phyloP scores from a whole-genome alignment of 2,329 filamentous ascomycete genomes.

The Achaetomium macrosporum region DNA sequence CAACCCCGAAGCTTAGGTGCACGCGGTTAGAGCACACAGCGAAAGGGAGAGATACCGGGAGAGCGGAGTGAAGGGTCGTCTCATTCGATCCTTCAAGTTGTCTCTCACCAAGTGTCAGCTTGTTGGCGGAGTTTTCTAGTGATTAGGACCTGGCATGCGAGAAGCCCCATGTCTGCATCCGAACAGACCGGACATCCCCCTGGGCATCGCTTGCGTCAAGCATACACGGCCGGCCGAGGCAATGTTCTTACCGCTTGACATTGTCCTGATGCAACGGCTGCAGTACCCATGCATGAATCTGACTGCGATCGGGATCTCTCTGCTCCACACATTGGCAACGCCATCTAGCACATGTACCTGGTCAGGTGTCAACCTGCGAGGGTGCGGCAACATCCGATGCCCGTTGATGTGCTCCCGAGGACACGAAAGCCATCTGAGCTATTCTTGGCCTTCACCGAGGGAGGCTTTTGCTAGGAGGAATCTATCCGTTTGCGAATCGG shows the following conservation, averaged over 20 bases:
- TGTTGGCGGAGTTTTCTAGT: too few species aligned
- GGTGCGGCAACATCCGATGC: conserved; percentile 2
- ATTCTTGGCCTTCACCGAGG: conserved; percentile 13
- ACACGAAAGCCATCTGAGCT: conserved; percentile 9
- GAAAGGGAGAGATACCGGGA: too few species aligned
- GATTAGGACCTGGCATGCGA: too few species aligned
- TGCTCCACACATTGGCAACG: neutral
- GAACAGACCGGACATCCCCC: too few species aligned
- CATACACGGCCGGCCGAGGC: neutral
- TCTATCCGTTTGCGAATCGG: conserved; percentile 18
- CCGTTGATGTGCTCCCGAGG: neutral
- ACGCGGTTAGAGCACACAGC: too few species aligned
- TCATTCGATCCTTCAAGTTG: too few species aligned
- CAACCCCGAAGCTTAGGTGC: too few species aligned
- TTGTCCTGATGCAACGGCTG: neutral
- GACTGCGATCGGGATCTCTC: neutral
- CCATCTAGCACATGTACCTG: neutral
- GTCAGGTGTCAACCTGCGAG: conserved; percentile 3
- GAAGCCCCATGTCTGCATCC: too few species aligned
- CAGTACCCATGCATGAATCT: neutral
- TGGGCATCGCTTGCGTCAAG: neutral
- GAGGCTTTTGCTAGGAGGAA: neutral
- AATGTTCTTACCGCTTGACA: neutral
- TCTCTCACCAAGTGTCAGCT: too few species aligned
- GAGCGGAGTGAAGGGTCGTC: too few species aligned